Evolutionary conservation across 83 land plant species (phyloP).

Genomic region (Picea mariana): DNA sequence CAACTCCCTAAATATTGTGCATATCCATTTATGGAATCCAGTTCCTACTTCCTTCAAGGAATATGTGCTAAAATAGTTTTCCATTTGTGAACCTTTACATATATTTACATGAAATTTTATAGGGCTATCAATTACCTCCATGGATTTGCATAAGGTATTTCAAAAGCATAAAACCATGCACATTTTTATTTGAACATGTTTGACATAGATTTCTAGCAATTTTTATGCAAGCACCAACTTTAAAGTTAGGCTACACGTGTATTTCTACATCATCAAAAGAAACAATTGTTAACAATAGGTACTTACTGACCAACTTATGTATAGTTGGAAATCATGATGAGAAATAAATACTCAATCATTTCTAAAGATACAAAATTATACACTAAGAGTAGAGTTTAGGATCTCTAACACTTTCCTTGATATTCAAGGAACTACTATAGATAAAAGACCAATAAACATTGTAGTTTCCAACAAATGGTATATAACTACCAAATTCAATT

Average conservation of each 20-base stretch:
- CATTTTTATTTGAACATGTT: conserved; percentile 22
- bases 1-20: conserved; percentile 41
- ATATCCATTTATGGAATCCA: conserved; percentile 25
- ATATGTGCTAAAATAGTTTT: conserved; percentile 21
- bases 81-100: neutral
- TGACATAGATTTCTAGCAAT: neutral
- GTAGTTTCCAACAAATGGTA: too few species aligned
- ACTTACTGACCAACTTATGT: too few species aligned
- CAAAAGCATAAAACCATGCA: conserved; percentile 54
- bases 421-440: too few species aligned
- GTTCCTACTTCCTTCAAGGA: neutral
- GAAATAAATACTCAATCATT: too few species aligned
- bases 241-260: neutral
- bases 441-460: too few species aligned
- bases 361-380: too few species aligned
- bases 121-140: conserved; percentile 29
- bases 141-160: conserved; percentile 42
- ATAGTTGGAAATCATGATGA: too few species aligned
- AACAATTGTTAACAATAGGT: too few species aligned
- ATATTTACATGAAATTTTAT: neutral
- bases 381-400: too few species aligned
- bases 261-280: neutral
- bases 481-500: too few species aligned
- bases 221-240: conserved; percentile 3
- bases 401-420: too few species aligned